phyloP scores from a whole-genome alignment of 2,329 filamentous ascomycete species.

The Hypoxylon sp. region DNA sequence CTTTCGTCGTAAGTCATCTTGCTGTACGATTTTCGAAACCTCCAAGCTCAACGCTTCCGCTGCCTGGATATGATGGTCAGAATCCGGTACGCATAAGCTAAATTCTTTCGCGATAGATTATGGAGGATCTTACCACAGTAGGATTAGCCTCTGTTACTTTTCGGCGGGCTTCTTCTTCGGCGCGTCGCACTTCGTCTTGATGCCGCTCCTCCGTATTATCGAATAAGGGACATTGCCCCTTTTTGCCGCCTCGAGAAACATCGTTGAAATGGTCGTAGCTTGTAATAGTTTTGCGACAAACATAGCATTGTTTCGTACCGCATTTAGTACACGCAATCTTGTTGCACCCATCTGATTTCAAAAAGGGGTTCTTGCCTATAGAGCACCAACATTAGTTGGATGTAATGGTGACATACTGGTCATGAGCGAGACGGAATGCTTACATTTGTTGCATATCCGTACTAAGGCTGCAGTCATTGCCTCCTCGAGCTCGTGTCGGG shows the following conservation, averaged over 20 bases:
- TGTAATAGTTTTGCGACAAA: slow-evolving; percentile 73
- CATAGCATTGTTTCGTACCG: slow-evolving; percentile 70
- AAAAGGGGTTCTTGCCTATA: slow-evolving; percentile 74
- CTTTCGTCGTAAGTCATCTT: background rate
- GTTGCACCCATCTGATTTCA: slow-evolving; percentile 85
- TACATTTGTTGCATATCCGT: slow-evolving; percentile 76
- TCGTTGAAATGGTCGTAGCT: slow-evolving; percentile 79
- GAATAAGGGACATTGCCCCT: slow-evolving; percentile 74
- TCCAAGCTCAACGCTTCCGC: background rate
- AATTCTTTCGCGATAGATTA: background rate
- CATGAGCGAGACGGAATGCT: slow-evolving; percentile 21
- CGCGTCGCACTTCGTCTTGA: slow-evolving; percentile 70
- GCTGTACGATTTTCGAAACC: background rate
- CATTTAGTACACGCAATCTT: slow-evolving; percentile 81
- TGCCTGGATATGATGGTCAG: background rate
- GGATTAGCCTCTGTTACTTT: slow-evolving; percentile 70
- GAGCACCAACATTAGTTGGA: background rate
- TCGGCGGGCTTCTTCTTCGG: slow-evolving; percentile 68
- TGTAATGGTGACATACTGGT: background rate
- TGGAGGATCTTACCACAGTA: slow-evolving; percentile 56
- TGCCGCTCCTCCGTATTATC: slow-evolving; percentile 72
- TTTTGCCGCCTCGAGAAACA: slow-evolving; percentile 57
- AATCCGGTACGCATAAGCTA: background rate
- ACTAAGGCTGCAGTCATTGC: slow-evolving; percentile 86
- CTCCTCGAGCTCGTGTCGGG: slow-evolving; percentile 79